Percentiles rank a stretch among this genome's conserved stretches.
Conservation (phyloP, 1,284 basidiomycete species). For the Chalciporus piperatoides region DNA sequence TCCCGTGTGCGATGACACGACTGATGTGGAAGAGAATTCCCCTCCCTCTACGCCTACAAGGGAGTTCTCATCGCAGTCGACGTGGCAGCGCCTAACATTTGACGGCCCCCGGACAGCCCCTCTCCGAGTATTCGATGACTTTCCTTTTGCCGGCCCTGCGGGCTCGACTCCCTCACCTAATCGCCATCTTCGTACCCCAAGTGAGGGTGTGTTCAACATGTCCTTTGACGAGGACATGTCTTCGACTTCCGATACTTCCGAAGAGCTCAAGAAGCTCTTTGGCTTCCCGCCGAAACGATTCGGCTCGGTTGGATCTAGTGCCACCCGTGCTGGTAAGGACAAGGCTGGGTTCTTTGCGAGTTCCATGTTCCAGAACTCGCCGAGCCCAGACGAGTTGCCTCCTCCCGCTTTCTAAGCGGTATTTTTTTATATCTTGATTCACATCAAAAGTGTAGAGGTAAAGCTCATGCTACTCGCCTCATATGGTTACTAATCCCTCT, state of each 20-base stretch:
- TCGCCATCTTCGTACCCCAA: conserved; percentile 53
- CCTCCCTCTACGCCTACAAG: conserved; percentile 41
- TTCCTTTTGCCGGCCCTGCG: conserved; percentile 36
- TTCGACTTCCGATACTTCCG: conserved; percentile 39
- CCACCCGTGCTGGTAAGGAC: conserved; percentile 28
- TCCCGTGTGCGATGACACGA: conserved; percentile 67
- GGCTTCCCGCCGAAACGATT: conserved; percentile 33
- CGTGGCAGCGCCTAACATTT: conserved; percentile 35
- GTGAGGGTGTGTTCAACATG: conserved; percentile 65
- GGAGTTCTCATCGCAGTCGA: conserved; percentile 21
- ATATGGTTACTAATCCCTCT: not conserved
- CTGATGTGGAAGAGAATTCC: conserved; percentile 41
- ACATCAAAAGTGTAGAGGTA: conserved; percentile 42
- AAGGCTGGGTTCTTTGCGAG: conserved; percentile 62
- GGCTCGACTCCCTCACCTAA: conserved; percentile 36
- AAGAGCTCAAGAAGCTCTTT: conserved; percentile 39
- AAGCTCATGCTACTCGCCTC: not conserved
- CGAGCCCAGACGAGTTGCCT: conserved; percentile 71
- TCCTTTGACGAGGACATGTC: conserved; percentile 62
- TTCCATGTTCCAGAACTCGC: conserved; percentile 76
- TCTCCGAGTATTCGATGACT: conserved; percentile 36
- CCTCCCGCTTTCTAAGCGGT: conserved; percentile 55
- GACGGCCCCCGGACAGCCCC: conserved; percentile 52
- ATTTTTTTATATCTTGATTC: conserved; percentile 22
- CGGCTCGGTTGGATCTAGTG: conserved; percentile 27